Evolutionary conservation across 768 basidiomycete species (phyloP).

Genomic region (Sutorius australiensis): DNA sequence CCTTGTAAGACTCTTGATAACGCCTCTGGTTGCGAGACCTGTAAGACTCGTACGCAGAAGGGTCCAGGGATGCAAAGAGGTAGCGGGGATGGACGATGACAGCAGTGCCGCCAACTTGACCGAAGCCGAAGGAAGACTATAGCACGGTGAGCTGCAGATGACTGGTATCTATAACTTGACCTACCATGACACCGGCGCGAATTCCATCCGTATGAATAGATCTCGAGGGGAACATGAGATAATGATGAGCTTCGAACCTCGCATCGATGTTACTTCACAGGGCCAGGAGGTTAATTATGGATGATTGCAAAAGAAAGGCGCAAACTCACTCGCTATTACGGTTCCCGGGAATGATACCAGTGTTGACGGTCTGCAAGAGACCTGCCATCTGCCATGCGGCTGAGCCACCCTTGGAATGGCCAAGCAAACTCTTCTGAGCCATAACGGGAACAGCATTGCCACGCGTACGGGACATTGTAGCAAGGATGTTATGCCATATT

Average conservation of each 20-base stretch:
- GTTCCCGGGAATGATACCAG: constrained; percentile 91
- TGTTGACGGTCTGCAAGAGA: constrained; percentile 77
- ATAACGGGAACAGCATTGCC: constrained; percentile 98
- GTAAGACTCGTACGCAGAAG: constrained; percentile 77
- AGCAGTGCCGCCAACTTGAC: constrained; percentile 94
- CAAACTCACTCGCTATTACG: constrained; percentile 87
- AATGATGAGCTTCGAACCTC: constrained; percentile 82
- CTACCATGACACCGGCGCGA: constrained; percentile 79
- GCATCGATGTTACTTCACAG: constrained; percentile 81
- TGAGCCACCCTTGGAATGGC: constrained; percentile 98
- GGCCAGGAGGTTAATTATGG: neutral
- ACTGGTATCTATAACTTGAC: constrained; percentile 20
- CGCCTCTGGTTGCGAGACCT: constrained; percentile 62
- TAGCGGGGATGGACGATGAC: constrained; percentile 89
- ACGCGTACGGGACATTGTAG: constrained; percentile 79
- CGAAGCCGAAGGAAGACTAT: constrained; percentile 94
- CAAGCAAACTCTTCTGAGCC: constrained; percentile 95
- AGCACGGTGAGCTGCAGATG: neutral
- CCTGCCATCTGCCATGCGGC: constrained; percentile 97
- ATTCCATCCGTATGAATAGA: constrained; percentile 93
- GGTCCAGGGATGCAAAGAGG: constrained; percentile 79
- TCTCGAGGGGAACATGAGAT: constrained; percentile 97
- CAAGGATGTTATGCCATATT: constrained; percentile 95
- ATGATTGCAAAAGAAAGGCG: neutral
- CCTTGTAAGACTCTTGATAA: constrained; percentile 72